These are phyloP conservation scores for Sugiyamaella chiloensis DNA, from an alignment of 805 yeast genomes.

Conservation along the genomic window DNA sequence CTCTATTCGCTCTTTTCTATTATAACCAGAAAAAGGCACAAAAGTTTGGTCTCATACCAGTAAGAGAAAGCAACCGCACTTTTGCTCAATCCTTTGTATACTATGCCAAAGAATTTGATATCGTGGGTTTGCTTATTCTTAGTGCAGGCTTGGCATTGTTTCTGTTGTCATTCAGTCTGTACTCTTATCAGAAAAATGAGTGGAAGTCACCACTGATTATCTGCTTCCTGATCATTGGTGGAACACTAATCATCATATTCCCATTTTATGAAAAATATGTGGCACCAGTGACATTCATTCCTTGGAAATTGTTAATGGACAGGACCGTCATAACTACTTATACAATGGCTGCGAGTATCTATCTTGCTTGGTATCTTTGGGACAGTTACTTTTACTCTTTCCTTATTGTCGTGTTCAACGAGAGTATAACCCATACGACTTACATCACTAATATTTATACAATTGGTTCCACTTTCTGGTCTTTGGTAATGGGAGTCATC, in stretches of 20 bases:
- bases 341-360: conserved; percentile 42
- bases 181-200: conserved; percentile 31
- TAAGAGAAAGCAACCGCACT: conserved; percentile 21
- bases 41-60: conserved; percentile 25
- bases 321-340: conserved; percentile 54
- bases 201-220: conserved; percentile 36
- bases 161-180: conserved; percentile 39
- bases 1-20: conserved; percentile 32
- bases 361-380: conserved; percentile 51
- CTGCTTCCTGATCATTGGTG: conserved; percentile 44
- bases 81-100: conserved; percentile 20
- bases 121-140: conserved; percentile 36
- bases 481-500: conserved; percentile 51
- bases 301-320: conserved; percentile 51
- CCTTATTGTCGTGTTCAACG: conserved; percentile 55
- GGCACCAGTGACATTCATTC: conserved; percentile 57
- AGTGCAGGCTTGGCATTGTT: conserved; percentile 37
- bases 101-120: conserved; percentile 37
- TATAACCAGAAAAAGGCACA: conserved; percentile 31
- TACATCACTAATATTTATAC: conserved; percentile 18
- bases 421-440: conserved; percentile 54
- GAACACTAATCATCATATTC: conserved; percentile 46
- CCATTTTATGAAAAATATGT: conserved; percentile 48
- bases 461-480: conserved; percentile 39
- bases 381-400: conserved; percentile 59